Base-by-base conservation (phyloP, 2,329 filamentous ascomycete species). In the Exophiala mesophila region DNA sequence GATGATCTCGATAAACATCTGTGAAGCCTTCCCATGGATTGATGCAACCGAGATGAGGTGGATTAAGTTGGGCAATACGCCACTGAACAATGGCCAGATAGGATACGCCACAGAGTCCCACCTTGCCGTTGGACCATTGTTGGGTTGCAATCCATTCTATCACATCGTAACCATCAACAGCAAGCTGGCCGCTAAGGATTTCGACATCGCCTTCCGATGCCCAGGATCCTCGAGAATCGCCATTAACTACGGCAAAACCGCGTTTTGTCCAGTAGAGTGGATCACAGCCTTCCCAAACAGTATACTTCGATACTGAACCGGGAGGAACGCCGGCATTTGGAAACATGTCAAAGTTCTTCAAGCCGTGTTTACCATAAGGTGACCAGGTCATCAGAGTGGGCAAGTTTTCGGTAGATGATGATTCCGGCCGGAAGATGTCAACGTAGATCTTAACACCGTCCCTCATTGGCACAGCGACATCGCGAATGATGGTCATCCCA, bases 311-410 rank as follows among this genome's bases (percentile, higher is more conserved):
- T 66, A 42, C 75, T 75, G 3, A 78, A 69, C 45, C 78, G 69
- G 12, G 15, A 19, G 32, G 32, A 9, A 34, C 17, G 32, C 32
- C 32, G 5, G 17, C 15, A 17, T 19, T 17, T 18, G 41, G 41
- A 12, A 39, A 34, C 36, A 44, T 39, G 24, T 33, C 32, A 10
- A 15, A 33, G 16, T 44, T 44, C 6, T 28, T 18, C 3, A 5
- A 35, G 23, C 23, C 23, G 19, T 33, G 81, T 53, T 87, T 86
- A 32, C 82, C 82, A 50, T 86, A 85, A 0, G 82, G 82, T 0
- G 82, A 82, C 49, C 85, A 86, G 0, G 82, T 85, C 2, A 82
- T 76, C 6, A 86, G 59, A 0, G 83, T 80, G 0, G 82, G 82
- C 36, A 35, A 44, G 52, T 54, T 70, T 10, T 28, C 20, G 7